Evolutionary conservation across 1,284 basidiomycete species (phyloP), one percentile per base, ranked within the genome.

Genomic region (Apiotrichum mycotoxinovorans): DNA sequence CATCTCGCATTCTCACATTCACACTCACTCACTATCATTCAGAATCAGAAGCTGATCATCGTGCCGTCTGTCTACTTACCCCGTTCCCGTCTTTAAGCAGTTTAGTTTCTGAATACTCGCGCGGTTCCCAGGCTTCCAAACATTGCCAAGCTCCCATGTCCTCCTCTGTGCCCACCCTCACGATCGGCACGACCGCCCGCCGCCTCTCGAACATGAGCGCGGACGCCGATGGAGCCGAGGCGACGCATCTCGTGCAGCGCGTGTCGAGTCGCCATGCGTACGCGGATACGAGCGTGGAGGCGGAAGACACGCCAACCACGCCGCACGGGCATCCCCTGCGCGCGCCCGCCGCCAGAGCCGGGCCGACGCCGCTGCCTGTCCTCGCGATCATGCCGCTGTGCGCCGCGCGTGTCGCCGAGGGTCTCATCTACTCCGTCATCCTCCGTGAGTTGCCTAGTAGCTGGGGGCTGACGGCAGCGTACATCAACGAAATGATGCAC

Each of bases 401-500:
- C 12, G 27, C 70, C 4, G 58, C 67, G 38, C 51, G 72, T 20
- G 49, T 62, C 17, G 54, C 69, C 8, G 72, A 74, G 54, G 72
- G 70, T 2, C 45, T 72, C 49, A 70, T 67, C 18, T 72, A 56
- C 48, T 60, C 66, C 3, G 65, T 74, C 46, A 69, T 74, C 40
- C 70, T 72, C 43, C 72, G 58, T 60, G 41, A 20, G 58, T 47
- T 14, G 9, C 8, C 40, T 5, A 41, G 10, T n/a, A 10, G 40
- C 18, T 2, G 18, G 22, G n/a, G 20, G 20, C 20, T n/a, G 33
- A n/a, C 40, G n/a, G 17, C 33, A 58, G 57, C 72, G 2, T 74
- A 74, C 62, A 68, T 74, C 53, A 72, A 72, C 47, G 64, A 71
- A 53, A 71, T 72, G 70, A 62, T 74, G 22, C 53, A 58, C 17